These are phyloP conservation scores for Xylaria flabelliformis DNA, from an alignment of 495 filamentous ascomycete genomes.

Conservation along the genomic window DNA sequence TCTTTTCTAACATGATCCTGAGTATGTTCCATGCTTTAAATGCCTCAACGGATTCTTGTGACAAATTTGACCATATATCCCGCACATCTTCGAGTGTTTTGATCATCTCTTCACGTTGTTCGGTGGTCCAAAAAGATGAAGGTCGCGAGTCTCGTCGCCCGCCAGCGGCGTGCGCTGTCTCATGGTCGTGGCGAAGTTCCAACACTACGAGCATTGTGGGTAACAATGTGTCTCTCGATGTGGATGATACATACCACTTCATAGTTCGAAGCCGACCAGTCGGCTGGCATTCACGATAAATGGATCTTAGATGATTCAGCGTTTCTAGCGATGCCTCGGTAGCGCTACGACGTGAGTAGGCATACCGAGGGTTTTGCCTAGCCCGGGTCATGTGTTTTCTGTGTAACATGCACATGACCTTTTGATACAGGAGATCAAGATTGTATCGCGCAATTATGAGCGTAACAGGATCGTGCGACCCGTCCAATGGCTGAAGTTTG, in stretches of 20 bases:
- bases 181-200: constrained; percentile 67
- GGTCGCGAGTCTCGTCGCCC: constrained; percentile 51
- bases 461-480: constrained; percentile 74
- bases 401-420: constrained; percentile 82
- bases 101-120: constrained; percentile 79
- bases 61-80: constrained; percentile 77
- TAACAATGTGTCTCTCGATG: constrained; percentile 85
- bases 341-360: constrained; percentile 80
- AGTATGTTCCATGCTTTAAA: constrained; percentile 82
- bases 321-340: constrained; percentile 80
- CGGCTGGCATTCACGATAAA: constrained; percentile 76
- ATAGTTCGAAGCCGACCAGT: constrained; percentile 73
- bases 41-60: constrained; percentile 82
- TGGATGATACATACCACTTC: constrained; percentile 74
- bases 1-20: constrained; percentile 77
- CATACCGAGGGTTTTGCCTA: constrained; percentile 73
- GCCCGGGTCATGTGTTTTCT: constrained; percentile 78
- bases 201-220: constrained; percentile 89
- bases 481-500: constrained; percentile 70
- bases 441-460: constrained; percentile 83
- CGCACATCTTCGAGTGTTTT: constrained; percentile 71
- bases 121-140: constrained; percentile 69
- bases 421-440: constrained; percentile 82
- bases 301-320: constrained; percentile 74
- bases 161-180: constrained; percentile 39